Conservation (phyloP, 129 eudicot species). For the Helianthus annuus region DNA sequence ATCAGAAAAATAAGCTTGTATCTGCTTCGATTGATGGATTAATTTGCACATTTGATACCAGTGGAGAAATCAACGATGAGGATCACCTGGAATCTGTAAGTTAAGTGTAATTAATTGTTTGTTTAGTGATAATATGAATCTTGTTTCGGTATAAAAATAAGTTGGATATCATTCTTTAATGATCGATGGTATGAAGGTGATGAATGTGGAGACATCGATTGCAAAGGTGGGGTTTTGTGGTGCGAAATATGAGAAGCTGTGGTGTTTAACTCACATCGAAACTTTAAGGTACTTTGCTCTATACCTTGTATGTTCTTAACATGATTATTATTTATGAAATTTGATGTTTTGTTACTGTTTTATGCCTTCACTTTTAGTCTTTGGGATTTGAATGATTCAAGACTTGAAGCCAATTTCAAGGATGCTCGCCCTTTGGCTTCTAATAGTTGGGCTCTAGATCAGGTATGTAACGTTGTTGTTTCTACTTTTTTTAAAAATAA, state of each 20-base stretch:
- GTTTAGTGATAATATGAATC: neutral
- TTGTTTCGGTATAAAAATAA: neutral
- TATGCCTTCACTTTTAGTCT: slow-evolving; percentile 39
- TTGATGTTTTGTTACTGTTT: neutral
- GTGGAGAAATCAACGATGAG: slow-evolving; percentile 89
- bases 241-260: slow-evolving; percentile 52
- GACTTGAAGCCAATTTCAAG: slow-evolving; percentile 63
- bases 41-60: slow-evolving; percentile 84
- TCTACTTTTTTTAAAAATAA: too few relatives aligned
- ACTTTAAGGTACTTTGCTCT: slow-evolving; percentile 66
- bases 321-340: neutral
- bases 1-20: slow-evolving; percentile 72
- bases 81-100: slow-evolving; percentile 89
- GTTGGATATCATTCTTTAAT: slow-evolving; percentile 14
- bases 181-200: slow-evolving; percentile 49
- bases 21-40: slow-evolving; percentile 98
- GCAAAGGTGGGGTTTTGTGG: slow-evolving; percentile 84
- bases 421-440: slow-evolving; percentile 87
- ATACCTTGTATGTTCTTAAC: slow-evolving; percentile 2
- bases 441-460: slow-evolving; percentile 66
- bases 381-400: slow-evolving; percentile 79
- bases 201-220: slow-evolving; percentile 85
- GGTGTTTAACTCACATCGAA: slow-evolving; percentile 92
- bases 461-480: slow-evolving; percentile 36
- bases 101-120: slow-evolving; percentile 6